These are phyloP conservation scores for Chalaropsis thielavioides DNA, from an alignment of 2,329 filamentous ascomycete genomes.

Conservation along the genomic window DNA sequence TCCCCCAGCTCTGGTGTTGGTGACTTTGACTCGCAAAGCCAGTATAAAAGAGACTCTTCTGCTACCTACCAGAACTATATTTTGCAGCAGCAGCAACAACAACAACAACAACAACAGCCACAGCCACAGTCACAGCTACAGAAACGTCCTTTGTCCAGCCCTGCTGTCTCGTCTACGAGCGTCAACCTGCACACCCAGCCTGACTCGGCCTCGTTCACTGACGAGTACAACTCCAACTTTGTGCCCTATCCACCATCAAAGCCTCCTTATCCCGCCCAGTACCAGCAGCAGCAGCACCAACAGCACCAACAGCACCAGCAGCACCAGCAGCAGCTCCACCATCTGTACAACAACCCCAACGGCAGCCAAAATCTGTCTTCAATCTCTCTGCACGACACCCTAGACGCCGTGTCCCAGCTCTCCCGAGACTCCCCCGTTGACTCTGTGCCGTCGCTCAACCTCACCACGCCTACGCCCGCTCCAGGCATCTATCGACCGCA, in stretches of 20 bases:
- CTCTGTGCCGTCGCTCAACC: slow-evolving; percentile 27
- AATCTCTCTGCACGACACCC: slow-evolving; percentile 29
- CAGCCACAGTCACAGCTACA: too few species aligned
- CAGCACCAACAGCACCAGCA: slow-evolving; percentile 21
- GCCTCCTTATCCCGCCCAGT: slow-evolving; percentile 27
- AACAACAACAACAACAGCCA: neutral
- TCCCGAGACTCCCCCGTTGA: slow-evolving; percentile 48
- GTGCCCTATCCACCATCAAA: slow-evolving; percentile 22
- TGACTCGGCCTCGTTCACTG: slow-evolving; percentile 12
- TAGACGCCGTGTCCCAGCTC: slow-evolving; percentile 47
- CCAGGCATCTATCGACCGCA: slow-evolving; percentile 25
- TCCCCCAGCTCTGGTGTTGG: slow-evolving; percentile 28
- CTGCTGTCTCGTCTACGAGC: slow-evolving; percentile 3
- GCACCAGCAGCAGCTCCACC: slow-evolving; percentile 20
- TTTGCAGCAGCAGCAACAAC: neutral
- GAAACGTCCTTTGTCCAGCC: slow-evolving; percentile 20
- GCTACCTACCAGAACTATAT: slow-evolving; percentile 24
- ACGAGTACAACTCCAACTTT: slow-evolving; percentile 13
- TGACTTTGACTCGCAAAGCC: slow-evolving; percentile 26
- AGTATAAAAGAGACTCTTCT: slow-evolving; percentile 16
- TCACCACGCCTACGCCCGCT: slow-evolving; percentile 24
- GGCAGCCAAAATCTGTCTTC: slow-evolving; percentile 16
- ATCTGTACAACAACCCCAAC: slow-evolving; percentile 12
- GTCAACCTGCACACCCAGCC: slow-evolving; percentile 4
- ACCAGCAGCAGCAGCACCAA: slow-evolving; percentile 18